Conservation (phyloP, 352 stramenopile genomes). For the Globisporangium camurandrum region DNA sequence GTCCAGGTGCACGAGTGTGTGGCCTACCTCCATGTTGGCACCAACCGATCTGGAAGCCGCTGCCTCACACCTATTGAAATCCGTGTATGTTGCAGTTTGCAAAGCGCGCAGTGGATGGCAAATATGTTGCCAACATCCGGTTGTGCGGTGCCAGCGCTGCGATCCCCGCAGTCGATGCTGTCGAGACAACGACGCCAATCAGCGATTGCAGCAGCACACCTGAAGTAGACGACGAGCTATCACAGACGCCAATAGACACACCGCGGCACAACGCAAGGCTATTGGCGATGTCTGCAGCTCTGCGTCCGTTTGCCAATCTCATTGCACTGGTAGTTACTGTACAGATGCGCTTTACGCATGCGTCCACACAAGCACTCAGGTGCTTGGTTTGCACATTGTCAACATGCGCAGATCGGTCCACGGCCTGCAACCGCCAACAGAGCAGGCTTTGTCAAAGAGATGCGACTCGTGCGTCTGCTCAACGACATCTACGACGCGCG, state of each 20-base stretch:
- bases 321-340: conserved; percentile 20
- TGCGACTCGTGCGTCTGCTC: conserved; percentile 38
- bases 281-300: background rate
- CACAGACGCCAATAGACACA: background rate
- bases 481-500: conserved; percentile 70
- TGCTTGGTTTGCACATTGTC: background rate
- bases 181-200: background rate
- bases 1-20: conserved; percentile 42
- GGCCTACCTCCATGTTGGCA: too few species aligned
- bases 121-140: conserved; percentile 52
- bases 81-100: conserved; percentile 36
- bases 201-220: background rate
- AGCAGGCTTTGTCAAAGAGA: conserved; percentile 33
- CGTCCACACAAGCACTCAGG: background rate
- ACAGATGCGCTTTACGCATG: background rate
- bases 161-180: background rate
- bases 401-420: background rate
- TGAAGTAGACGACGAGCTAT: background rate
- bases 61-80: too few species aligned
- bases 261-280: background rate
- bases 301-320: conserved; percentile 28
- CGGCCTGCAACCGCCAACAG: background rate
- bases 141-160: conserved; percentile 7
- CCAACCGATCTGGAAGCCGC: too few species aligned
- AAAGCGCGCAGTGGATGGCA: conserved; percentile 34